phyloP scores from a whole-genome alignment of 2,329 filamentous ascomycete genomes.

The Pestalotiopsis sp. region DNA sequence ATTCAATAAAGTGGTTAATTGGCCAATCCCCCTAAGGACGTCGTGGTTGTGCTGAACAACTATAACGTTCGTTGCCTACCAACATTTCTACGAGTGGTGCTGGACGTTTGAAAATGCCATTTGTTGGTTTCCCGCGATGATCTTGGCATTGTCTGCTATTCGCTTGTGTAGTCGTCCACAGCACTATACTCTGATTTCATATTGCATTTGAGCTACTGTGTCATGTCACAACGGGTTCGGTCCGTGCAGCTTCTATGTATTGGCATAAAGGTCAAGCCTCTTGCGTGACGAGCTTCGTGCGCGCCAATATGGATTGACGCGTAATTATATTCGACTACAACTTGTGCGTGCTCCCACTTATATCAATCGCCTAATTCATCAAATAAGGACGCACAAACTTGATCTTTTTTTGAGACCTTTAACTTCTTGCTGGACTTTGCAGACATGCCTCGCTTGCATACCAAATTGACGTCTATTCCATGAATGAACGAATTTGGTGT shows the following conservation, averaged over 20 bases:
- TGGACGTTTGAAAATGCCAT: not conserved
- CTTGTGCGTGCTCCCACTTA: too few species aligned
- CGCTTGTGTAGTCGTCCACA: not conserved
- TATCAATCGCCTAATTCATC: not conserved
- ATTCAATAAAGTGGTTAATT: too few species aligned
- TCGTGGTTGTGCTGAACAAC: not conserved
- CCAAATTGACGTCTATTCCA: not conserved
- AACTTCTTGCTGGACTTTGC: not conserved
- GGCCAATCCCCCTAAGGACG: too few species aligned
- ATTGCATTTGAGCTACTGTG: not conserved
- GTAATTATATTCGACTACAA: not conserved
- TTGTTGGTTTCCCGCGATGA: not conserved
- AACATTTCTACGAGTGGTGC: not conserved
- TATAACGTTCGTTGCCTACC: not conserved
- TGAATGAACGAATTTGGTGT: not conserved
- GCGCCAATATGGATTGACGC: not conserved
- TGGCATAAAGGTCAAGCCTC: not conserved
- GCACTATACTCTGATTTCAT: not conserved
- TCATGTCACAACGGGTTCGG: not conserved
- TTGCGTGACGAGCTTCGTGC: not conserved
- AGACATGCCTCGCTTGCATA: not conserved
- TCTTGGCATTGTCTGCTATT: not conserved
- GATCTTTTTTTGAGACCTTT: not conserved
- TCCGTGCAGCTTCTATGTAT: not conserved
- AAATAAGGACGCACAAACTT: not conserved